Conservation (phyloP, 75 land plant species). For the Cunninghamia lanceolata region DNA sequence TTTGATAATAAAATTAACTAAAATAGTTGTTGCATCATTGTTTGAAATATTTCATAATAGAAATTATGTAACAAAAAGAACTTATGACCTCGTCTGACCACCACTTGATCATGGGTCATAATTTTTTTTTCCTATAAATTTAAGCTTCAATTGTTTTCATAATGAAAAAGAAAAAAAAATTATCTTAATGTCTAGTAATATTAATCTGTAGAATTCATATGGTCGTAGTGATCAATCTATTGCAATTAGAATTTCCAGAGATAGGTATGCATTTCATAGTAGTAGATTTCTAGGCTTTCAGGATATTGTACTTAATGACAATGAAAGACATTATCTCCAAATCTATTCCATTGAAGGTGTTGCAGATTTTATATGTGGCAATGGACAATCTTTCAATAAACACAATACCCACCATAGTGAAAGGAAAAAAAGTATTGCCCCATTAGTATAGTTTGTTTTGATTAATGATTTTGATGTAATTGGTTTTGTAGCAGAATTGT, state of each 20-base stretch:
- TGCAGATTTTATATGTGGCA: constrained; percentile 61
- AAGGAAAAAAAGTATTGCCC: not conserved
- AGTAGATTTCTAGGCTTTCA: constrained; percentile 41
- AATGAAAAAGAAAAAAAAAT: no score
- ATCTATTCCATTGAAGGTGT: constrained; percentile 63
- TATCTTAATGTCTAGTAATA: not conserved
- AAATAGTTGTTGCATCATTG: no score
- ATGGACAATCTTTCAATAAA: constrained; percentile 43
- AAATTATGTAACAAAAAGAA: no score
- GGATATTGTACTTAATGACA: constrained; percentile 53
- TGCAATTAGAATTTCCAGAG: constrained; percentile 45
- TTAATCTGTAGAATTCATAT: constrained; percentile 32
- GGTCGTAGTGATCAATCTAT: constrained; percentile 36
- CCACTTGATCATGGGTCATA: no score
- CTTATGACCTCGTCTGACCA: no score
- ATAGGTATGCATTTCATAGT: constrained; percentile 43
- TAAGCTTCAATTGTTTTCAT: no score
- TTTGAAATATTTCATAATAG: no score
- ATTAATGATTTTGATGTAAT: not conserved
- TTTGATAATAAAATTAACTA: no score
- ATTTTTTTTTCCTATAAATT: no score
- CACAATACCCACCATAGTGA: not conserved
- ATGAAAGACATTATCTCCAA: constrained; percentile 60
- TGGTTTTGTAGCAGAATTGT: constrained; percentile 42
- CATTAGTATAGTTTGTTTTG: not conserved